Conservation (phyloP, 2,329 filamentous ascomycete species). For the Stachybotrys echinatus region DNA sequence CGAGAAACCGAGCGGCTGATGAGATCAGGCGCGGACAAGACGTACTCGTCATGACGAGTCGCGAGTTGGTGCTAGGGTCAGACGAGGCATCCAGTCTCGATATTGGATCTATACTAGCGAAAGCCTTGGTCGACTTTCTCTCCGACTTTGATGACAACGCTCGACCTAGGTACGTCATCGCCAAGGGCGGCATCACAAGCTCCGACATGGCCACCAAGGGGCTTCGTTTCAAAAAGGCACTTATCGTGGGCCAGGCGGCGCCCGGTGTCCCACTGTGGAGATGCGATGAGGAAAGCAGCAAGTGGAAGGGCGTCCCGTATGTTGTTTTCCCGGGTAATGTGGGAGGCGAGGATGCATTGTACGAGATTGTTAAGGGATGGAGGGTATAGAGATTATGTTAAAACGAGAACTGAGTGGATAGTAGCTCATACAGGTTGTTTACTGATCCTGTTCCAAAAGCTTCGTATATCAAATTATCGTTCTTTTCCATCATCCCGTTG, state of each 20-base stretch:
- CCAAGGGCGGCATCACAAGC: constrained; percentile 55
- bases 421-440: no score
- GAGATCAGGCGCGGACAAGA: constrained; percentile 41
- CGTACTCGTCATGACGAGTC: constrained; percentile 54
- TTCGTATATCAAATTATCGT: no score
- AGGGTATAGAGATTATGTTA: no score
- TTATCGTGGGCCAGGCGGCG: constrained; percentile 51
- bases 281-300: constrained; percentile 46
- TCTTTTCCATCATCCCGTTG: no score
- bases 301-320: constrained; percentile 46
- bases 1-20: constrained; percentile 26
- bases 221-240: constrained; percentile 45
- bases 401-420: no score
- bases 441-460: no score
- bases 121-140: constrained; percentile 44
- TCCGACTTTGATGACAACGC: constrained; percentile 35
- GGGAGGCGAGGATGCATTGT: constrained; percentile 10
- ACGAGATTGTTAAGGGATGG: constrained; percentile 10
- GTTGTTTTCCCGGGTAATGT: constrained; percentile 16
- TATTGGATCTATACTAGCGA: constrained; percentile 49
- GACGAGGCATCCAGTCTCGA: constrained; percentile 46
- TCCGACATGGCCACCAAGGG: constrained; percentile 55
- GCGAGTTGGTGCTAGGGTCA: constrained; percentile 37
- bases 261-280: constrained; percentile 54
- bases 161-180: constrained; percentile 52